Conservation (phyloP, 1,284 basidiomycete species). For the Albatrellus sp. region DNA sequence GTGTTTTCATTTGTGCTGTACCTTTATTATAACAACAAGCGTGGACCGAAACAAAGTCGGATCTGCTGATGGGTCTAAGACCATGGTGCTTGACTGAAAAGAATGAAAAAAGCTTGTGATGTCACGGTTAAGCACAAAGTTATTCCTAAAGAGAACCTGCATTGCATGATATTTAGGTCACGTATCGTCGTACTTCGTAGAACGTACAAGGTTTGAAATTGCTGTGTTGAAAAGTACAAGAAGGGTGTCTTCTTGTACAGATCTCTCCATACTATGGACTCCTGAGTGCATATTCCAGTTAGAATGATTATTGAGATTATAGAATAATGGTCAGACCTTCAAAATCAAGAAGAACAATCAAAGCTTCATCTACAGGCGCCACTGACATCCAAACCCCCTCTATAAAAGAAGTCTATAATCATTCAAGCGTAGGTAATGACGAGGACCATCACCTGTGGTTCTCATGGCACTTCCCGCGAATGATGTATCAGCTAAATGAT, state of each 20-base stretch:
- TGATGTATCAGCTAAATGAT: constrained; percentile 51
- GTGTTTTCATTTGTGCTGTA: too few relatives aligned
- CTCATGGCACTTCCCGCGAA: constrained; percentile 59
- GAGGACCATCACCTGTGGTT: constrained; percentile 27
- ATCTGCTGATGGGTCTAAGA: constrained; percentile 42
- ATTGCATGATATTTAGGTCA: not conserved
- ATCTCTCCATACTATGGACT: constrained; percentile 50
- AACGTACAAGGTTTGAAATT: constrained; percentile 42
- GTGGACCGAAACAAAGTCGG: constrained; percentile 31
- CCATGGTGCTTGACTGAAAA: constrained; percentile 32
- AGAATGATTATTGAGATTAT: not conserved
- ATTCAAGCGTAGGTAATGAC: too few relatives aligned
- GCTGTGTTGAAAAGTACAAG: constrained; percentile 48
- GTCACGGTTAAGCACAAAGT: constrained; percentile 46
- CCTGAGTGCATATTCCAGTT: constrained; percentile 21
- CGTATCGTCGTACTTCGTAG: not conserved
- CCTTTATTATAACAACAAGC: too few relatives aligned
- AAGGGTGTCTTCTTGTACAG: constrained; percentile 49
- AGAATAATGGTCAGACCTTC: not conserved
- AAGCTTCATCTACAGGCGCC: constrained; percentile 39
- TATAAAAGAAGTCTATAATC: not conserved
- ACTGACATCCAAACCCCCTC: constrained; percentile 63
- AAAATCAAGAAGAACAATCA: constrained; percentile 44
- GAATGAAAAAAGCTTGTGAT: constrained; percentile 50
- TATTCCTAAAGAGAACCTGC: constrained; percentile 52